These are phyloP conservation scores for Cenococcum geophilum DNA, from an alignment of 495 filamentous ascomycete species.

Conservation along the genomic window DNA sequence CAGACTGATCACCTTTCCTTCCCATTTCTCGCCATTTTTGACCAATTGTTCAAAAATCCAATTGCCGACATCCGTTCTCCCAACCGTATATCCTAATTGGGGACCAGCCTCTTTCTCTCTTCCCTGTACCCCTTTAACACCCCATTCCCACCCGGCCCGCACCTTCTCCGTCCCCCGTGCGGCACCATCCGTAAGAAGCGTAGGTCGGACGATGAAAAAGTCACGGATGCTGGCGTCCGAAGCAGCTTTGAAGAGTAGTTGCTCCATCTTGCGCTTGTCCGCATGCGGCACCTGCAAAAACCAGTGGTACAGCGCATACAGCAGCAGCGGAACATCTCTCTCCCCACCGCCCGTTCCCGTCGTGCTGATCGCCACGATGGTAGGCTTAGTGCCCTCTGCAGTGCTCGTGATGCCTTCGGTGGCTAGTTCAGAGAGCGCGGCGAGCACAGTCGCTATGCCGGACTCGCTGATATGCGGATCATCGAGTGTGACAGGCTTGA, in stretches of 20 bases:
- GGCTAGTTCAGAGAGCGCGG: slow-evolving; percentile 35
- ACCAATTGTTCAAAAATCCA: slow-evolving; percentile 34
- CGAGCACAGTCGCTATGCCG: slow-evolving; percentile 44
- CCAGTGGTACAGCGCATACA: slow-evolving; percentile 48
- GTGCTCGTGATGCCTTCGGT: slow-evolving; percentile 6
- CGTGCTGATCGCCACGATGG: slow-evolving; percentile 47
- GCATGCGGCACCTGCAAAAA: slow-evolving; percentile 47
- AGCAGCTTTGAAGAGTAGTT: slow-evolving; percentile 34
- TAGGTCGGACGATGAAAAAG: slow-evolving; percentile 48
- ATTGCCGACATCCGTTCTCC: slow-evolving; percentile 33
- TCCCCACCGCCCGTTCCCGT: slow-evolving; percentile 46
- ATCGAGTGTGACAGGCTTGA: slow-evolving; percentile 38
- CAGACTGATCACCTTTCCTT: slow-evolving; percentile 25
- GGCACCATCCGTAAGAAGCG: slow-evolving; percentile 33
- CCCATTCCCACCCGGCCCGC: slow-evolving; percentile 26
- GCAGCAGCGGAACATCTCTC: slow-evolving; percentile 49
- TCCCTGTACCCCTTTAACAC: slow-evolving; percentile 5
- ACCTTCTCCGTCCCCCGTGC: slow-evolving; percentile 28
- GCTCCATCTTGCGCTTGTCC: slow-evolving; percentile 59
- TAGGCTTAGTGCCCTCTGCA: slow-evolving; percentile 35
- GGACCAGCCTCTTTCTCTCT: slow-evolving; percentile 29
- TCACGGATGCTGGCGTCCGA: slow-evolving; percentile 25
- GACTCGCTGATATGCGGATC: slow-evolving; percentile 55
- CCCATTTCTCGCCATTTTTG: slow-evolving; percentile 21
- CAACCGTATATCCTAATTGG: slow-evolving; percentile 32